Evolutionary conservation across 305 asterid genomes (phyloP), one percentile per base, ranked within the genome.

Genomic region (Andrographis paniculata): DNA sequence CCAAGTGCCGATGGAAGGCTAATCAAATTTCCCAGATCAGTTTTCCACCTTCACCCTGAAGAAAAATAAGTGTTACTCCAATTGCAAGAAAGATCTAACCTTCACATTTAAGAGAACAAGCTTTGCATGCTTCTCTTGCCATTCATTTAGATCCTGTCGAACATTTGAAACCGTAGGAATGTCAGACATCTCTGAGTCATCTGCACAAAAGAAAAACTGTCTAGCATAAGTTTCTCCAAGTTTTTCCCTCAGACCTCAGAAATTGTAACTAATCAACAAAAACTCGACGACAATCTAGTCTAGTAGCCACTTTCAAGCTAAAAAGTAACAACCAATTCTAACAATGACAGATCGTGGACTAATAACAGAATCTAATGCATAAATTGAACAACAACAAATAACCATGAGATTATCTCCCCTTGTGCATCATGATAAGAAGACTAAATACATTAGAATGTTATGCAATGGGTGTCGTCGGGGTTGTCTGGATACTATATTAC

Each of bases 101-200:
- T 83, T 80, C 61, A 87, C 93, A 31, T 85, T 72, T 50, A 66
- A 61, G 33, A 83, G 85, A 52, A 87, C 93, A 74, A 87, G 67
- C 63, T 83, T 87, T n/a, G 96, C 96, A 65, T 87, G 96, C 55
- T 14, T 80, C 68, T 75, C 96, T 75, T 87, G 94, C 83, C 84
- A 87, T 68, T 76, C 82, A 27, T 86, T 80, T 53, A 87, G 96
- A 72, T 87, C 94, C 72, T 78, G 89, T 58, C 76, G 77, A 56
- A 87, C 73, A 75, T 83, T 87, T 58, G 96, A 76, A 64, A 78
- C 69, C 43, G 87, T 68, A 46, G 94, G 93, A 66, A 74, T 65
- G 64, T 78, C 78, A 45, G 93, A 76, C 66, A 74, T 49, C 70
- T 70, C 84, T 19, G 83, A 67, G 54, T 74, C 93, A 47, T 80